These are phyloP conservation scores for Kingdonia uniflora DNA, from an alignment of 164 flowering plant genomes.

Conservation along the genomic window DNA sequence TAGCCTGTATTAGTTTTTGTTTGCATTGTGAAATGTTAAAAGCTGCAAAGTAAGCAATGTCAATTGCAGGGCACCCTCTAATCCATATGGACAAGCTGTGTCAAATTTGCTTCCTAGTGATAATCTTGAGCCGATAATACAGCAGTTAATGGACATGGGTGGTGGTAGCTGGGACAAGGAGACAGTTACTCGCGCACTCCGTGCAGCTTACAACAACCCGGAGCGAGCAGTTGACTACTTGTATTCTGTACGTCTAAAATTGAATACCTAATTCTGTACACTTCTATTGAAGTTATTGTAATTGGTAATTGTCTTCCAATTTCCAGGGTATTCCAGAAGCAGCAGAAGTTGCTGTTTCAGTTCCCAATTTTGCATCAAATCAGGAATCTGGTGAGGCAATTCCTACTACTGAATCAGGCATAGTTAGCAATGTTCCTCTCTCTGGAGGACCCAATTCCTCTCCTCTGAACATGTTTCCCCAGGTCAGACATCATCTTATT, in stretches of 20 bases:
- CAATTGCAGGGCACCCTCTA: constrained; percentile 36
- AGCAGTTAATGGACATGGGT: constrained; percentile 87
- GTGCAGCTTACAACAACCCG: constrained; percentile 95
- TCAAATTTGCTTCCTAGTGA: constrained; percentile 60
- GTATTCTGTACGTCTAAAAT: constrained; percentile 55
- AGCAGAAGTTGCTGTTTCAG: constrained; percentile 69
- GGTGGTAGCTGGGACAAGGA: constrained; percentile 96
- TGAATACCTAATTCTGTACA: neutral
- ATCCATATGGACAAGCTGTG: constrained; percentile 77
- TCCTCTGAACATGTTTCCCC: constrained; percentile 92
- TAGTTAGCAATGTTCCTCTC: constrained; percentile 31
- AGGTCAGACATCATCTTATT: constrained; percentile 29
- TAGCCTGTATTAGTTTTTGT: neutral
- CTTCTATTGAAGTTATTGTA: neutral
- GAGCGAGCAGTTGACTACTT: constrained; percentile 96
- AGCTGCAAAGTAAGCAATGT: neutral
- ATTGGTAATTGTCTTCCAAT: constrained; percentile 9
- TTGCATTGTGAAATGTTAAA: neutral
- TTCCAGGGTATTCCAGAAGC: constrained; percentile 88
- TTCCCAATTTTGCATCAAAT: constrained; percentile 30
- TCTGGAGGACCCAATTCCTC: constrained; percentile 82
- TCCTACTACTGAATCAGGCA: constrained; percentile 25
- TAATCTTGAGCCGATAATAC: constrained; percentile 72
- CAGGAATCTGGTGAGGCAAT: constrained; percentile 25
- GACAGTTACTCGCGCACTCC: constrained; percentile 84